Percentiles rank a stretch among this genome's conserved stretches.
Evolutionary conservation across 129 eudicot genomes (phyloP).

Genomic region (Arctium minus): DNA sequence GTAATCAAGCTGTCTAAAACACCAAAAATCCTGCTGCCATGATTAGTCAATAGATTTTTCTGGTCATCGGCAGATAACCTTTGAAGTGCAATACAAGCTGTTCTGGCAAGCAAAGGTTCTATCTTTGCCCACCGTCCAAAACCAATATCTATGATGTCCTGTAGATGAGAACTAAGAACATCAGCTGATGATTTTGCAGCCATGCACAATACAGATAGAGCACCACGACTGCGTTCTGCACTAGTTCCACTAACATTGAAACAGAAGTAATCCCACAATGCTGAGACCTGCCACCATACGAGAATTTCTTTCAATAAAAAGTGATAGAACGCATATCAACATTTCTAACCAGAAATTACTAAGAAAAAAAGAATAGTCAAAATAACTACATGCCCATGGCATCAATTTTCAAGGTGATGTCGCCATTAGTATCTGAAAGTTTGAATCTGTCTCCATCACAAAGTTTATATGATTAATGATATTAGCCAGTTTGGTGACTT

Average conservation of each 20-base stretch:
- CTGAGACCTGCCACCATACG: constrained; percentile 60
- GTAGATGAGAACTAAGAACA: constrained; percentile 85
- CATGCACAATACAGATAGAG: constrained; percentile 81
- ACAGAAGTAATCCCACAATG: constrained; percentile 96
- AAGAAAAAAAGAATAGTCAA: not conserved
- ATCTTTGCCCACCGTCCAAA: constrained; percentile 98
- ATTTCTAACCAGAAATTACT: not conserved
- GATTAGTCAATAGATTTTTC: constrained; percentile 59
- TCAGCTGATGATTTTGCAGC: constrained; percentile 84
- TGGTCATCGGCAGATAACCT: constrained; percentile 78
- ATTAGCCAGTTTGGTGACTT: not conserved
- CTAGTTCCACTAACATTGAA: constrained; percentile 81
- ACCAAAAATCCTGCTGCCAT: constrained; percentile 75
- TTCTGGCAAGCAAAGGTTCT: constrained; percentile 97
- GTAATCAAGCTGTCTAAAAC: constrained; percentile 61
- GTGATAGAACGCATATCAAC: not conserved
- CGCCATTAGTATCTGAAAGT: not conserved
- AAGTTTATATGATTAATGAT: not conserved
- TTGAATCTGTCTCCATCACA: not conserved
- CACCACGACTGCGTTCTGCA: constrained; percentile 93
- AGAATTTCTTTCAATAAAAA: not conserved
- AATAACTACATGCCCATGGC: not conserved
- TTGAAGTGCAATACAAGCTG: constrained; percentile 87
- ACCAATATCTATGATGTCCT: constrained; percentile 92
- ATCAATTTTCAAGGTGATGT: not conserved